Percentiles rank a stretch among this genome's conserved stretches.
These are phyloP conservation scores for Vaccinium vitisidaea DNA, from an alignment of 148 eudicot genomes.

Conservation along the genomic window DNA sequence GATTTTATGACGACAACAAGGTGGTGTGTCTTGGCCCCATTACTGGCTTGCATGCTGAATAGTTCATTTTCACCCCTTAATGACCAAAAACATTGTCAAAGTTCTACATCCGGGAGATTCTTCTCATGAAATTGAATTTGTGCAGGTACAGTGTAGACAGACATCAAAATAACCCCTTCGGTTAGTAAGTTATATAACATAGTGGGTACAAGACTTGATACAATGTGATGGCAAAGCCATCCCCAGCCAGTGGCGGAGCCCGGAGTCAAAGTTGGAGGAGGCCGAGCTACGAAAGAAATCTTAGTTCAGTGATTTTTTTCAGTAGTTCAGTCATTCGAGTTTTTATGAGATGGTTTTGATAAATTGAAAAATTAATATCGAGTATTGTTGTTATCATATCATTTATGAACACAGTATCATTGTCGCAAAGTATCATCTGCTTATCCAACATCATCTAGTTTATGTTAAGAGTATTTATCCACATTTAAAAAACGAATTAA, in stretches of 20 bases:
- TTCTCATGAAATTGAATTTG: neutral
- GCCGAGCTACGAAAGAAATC: no score
- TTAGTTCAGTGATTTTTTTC: no score
- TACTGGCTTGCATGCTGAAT: neutral
- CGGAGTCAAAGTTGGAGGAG: no score
- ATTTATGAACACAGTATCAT: no score
- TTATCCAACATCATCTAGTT: neutral
- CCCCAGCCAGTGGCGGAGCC: no score
- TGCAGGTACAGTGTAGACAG: neutral
- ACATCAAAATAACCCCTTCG: neutral
- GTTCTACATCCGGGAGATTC: neutral
- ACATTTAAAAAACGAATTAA: neutral
- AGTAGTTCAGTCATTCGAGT: no score
- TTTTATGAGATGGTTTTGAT: no score
- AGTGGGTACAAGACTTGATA: no score
- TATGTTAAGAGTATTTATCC: neutral
- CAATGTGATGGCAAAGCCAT: no score
- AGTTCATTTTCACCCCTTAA: neutral
- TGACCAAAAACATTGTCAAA: neutral
- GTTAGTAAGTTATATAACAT: neutral
- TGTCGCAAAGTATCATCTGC: neutral
- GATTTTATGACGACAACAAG: neutral
- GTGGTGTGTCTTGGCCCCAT: neutral
- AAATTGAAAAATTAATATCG: no score
- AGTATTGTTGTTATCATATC: no score